Base-by-base conservation (phyloP, 164 flowering plant species). In the Magnolia kwangsiensis region DNA sequence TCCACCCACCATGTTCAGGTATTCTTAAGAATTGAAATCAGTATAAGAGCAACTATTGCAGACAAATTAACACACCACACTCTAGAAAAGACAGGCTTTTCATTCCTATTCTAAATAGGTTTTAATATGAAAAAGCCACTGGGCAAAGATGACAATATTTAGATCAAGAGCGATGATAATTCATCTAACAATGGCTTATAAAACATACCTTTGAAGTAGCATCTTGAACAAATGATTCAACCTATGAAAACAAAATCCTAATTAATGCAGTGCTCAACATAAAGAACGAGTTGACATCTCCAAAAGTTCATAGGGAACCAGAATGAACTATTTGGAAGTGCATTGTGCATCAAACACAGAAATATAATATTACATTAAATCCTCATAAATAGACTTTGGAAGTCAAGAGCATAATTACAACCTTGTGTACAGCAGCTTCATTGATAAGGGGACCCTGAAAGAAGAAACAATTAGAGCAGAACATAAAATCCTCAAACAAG, bases 361-460 rank as follows among this genome's bases (percentile, higher is more conserved):
- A 13, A 55, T 55, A 55, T 55, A 55, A 55, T 55, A 10, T 10
- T 10, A 55, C 9, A 10, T 37, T 37, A 3, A 66, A 8, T 20
- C 27, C 8, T 66, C 65, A 66, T 11, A 65, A 23, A 65, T 20
- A 21, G 37, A 23, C 2, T 24, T 66, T 23, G 20, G 8, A 66
- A 66, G 13, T 24, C 29, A 68, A 68, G 24, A 64, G 67, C 16
- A 19, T 5, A 68, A 74, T 64, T 27, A 63, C 49, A 31, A 90
- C 99, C 95, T 96, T 96, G 63, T 90, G 83, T 21, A 96, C 86
- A 71, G 96, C 97, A 81, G 97, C 90, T 80, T 94, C 94, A 86
- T 96, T 96, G 69, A 96, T 94, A 72, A 96, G 87, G 13, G 98
- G 99, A 68, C 99, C 99, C 99, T 94, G 91, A 20, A 78, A 77